Conservation (phyloP, 306 rosid species). For the Gastrolobium villosum region DNA sequence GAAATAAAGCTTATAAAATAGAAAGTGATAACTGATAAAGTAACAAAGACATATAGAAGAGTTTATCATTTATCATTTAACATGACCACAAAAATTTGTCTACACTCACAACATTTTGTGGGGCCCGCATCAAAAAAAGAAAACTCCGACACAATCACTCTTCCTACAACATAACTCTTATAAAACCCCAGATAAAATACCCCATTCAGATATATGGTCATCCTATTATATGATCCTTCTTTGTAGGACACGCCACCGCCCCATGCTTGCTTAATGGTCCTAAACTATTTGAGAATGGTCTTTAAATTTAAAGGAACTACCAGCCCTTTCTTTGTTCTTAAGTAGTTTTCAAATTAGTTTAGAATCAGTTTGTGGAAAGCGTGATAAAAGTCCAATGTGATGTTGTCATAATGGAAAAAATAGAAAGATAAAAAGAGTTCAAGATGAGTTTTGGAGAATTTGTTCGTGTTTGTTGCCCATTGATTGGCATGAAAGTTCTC, state of each 20-base stretch:
- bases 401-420: no score
- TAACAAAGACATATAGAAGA: slow-evolving; percentile 19
- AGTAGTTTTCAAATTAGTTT: neutral
- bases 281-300: neutral
- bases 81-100: no score
- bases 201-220: neutral
- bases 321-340: neutral
- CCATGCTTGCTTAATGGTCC: slow-evolving; percentile 36
- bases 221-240: slow-evolving; percentile 16
- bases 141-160: no score
- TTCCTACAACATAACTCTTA: no score
- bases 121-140: no score
- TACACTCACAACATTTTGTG: no score
- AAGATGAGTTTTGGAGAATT: neutral
- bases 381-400: neutral
- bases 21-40: slow-evolving; percentile 47
- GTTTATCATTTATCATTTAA: no score
- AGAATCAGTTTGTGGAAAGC: neutral
- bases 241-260: slow-evolving; percentile 53
- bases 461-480: neutral
- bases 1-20: slow-evolving; percentile 21
- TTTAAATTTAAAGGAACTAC: neutral
- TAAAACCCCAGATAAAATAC: no score
- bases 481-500: neutral
- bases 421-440: neutral